Evolutionary conservation across 768 basidiomycete species (phyloP), one percentile per base, ranked within the genome.

Genomic region (Epithele typhae): DNA sequence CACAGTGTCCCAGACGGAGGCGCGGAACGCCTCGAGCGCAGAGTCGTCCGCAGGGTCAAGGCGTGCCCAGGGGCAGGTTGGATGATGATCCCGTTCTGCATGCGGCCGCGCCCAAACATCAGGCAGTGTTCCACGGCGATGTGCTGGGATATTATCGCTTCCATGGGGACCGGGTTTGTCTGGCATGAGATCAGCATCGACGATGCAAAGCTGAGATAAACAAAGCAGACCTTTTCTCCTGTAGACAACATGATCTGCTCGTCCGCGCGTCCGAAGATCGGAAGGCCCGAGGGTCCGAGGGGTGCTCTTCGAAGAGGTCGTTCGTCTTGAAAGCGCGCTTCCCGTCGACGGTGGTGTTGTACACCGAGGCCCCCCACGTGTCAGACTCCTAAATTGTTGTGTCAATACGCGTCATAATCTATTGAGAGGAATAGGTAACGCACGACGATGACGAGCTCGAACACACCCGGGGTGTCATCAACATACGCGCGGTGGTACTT

Each of bases 231-330:
- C 66, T 69, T 72, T 51, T 70, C 67, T 17, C 72, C 72, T 11
- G 67, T 72, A 25, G 57, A 62, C 35, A 70, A 62, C 57, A 70
- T 68, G 33, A 76, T 69, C 53, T 75, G 73, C 45, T 76, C 75
- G 45, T 75, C 75, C 8, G 56, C 59, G 14, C 76, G 62, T 2
- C 76, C 74, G 39, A 59, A 64, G 1, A 76, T 53, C 27, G 27
- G 61, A 64, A 74, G 23, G 65, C 51, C 1, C 57, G 55, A 2
- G 56, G 58, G 17, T 69, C 66, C 0, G 62, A 64, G 5, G 74
- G 73, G 53, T 77, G 73, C 6, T 56, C 65, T 19, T 64, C 37
- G 10, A 77, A 42, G 0, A 76, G 61, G 45, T 75, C 74, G 25
- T 59, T 65, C 0, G 71, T 72, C 17, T 68, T 63, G 46, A 68